Evolutionary conservation across 2,329 filamentous ascomycete genomes (phyloP).

Genomic region (Aureobasidium uvarum): DNA sequence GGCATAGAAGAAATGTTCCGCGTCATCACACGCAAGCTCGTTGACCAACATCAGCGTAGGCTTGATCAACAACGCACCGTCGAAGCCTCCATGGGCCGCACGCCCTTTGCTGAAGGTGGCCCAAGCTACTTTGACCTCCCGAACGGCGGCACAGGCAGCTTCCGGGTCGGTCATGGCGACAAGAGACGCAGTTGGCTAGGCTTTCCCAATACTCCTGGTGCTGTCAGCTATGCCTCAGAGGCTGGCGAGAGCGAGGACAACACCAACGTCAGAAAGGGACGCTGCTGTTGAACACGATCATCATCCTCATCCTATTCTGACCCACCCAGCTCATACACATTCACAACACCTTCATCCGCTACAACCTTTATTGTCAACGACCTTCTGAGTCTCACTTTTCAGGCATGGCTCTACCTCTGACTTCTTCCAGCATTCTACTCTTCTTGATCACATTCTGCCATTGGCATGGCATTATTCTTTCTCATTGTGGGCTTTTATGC

Average conservation of each 20-base stretch:
- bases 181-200: constrained; percentile 67
- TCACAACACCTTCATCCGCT: neutral
- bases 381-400: neutral
- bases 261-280: constrained; percentile 10
- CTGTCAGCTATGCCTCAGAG: constrained; percentile 17
- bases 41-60: constrained; percentile 65
- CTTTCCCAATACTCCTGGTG: constrained; percentile 24
- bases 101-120: constrained; percentile 42
- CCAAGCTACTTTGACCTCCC: constrained; percentile 49
- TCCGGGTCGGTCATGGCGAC: constrained; percentile 58
- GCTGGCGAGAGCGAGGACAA: constrained; percentile 15
- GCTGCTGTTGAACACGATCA: constrained; percentile 1
- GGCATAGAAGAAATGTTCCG: constrained; percentile 96
- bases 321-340: neutral
- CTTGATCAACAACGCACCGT: constrained; percentile 52
- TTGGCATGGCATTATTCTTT: constrained; percentile 5
- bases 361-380: neutral
- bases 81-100: constrained; percentile 45
- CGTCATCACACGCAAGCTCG: constrained; percentile 79
- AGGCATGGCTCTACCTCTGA: no score
- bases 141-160: constrained; percentile 55
- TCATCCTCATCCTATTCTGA: no score
- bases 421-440: neutral
- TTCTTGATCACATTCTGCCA: neutral
- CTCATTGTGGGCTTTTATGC: neutral